phyloP scores from a whole-genome alignment of 2,329 filamentous ascomycete species.

The Xylaria polymorpha region DNA sequence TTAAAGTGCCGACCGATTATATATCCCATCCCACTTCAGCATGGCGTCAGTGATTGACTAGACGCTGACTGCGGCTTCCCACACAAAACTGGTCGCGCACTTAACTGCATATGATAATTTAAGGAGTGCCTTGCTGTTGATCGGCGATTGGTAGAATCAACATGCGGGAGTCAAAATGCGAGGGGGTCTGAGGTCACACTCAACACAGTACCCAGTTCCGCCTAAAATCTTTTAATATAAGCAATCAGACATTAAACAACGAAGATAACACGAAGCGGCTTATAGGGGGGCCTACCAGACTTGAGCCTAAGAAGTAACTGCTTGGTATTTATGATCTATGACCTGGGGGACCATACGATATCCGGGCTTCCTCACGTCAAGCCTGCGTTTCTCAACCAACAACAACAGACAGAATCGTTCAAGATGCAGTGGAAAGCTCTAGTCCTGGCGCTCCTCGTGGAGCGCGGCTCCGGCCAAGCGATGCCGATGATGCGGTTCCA shows the following conservation, averaged over 20 bases:
- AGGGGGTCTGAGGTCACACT: constrained; percentile 25
- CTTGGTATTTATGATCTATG: constrained; percentile 42
- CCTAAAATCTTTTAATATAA: constrained; percentile 42
- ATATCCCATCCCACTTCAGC: background rate
- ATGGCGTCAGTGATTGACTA: background rate
- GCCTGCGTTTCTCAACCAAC: constrained; percentile 30
- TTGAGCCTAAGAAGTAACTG: background rate
- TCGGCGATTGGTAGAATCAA: constrained; percentile 37
- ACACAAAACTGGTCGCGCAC: background rate
- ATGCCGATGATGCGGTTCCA: constrained; percentile 53
- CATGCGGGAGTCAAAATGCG: constrained; percentile 29
- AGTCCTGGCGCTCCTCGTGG: constrained; percentile 32
- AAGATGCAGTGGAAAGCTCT: constrained; percentile 38
- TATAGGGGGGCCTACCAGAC: constrained; percentile 17
- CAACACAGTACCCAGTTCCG: constrained; percentile 32
- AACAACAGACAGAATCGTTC: constrained; percentile 30
- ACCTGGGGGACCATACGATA: constrained; percentile 28
- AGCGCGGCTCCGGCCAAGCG: constrained; percentile 42
- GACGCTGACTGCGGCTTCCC: background rate
- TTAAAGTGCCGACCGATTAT: constrained; percentile 20
- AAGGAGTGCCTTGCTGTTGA: constrained; percentile 18
- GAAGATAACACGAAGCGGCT: constrained; percentile 35
- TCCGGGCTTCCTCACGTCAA: constrained; percentile 31
- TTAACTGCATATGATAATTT: constrained; percentile 14
- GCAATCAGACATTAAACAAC: constrained; percentile 29